Base-by-base conservation (phyloP, 2,329 filamentous ascomycete species). In the Didymella arachidicola region DNA sequence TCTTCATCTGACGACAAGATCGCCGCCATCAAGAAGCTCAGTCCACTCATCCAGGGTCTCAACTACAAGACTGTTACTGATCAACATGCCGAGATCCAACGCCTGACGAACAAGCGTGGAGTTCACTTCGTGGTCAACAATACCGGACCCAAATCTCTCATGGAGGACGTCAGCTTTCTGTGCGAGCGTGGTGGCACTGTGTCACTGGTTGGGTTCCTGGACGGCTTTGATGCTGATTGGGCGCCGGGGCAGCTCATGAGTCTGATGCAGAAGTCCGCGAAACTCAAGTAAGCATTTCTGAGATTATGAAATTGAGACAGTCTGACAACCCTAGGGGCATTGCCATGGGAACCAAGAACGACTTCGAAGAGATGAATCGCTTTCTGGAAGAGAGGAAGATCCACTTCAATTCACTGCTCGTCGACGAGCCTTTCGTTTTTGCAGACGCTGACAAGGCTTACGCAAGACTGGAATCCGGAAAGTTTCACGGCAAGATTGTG, bases 51-150 rank as follows among this genome's bases (percentile, higher is more conserved):
- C 16, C 12, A 53, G 53, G 76, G 83, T 8, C 79, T 54, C 68
- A 89, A 89, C 72, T 89, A 89, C 72, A 84, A 81, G 53, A 79
- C 72, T 0, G 77, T 80, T 16, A 67, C 81, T 0, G 81, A 85
- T 43, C 87, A 86, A 83, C 82, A 83, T 7, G 77, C 79, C 3
- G 80, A 82, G 46, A 85, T 84, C 14, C 79, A 80, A 60, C 77
- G 75, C 6, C 73, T 83, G 10, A 82, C 80, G 0, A 60, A 72
- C 0, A 66, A 70, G 34, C 70, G 72, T 26, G 78, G 79, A 27
- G 78, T 75, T 1, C 79, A 83, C 61, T 79, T 80, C 53, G 80
- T 83, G 45, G 71, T 84, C 47, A 81, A 84, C 54, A 74, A 71
- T 43, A 61, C 48, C 7, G 69, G 71, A 0, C 30, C 61, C 4